Percentiles rank a stretch among this genome's conserved stretches.
These are phyloP conservation scores for Fusarium lyarnte DNA, from an alignment of 2,329 filamentous ascomycete genomes.

Conservation along the genomic window DNA sequence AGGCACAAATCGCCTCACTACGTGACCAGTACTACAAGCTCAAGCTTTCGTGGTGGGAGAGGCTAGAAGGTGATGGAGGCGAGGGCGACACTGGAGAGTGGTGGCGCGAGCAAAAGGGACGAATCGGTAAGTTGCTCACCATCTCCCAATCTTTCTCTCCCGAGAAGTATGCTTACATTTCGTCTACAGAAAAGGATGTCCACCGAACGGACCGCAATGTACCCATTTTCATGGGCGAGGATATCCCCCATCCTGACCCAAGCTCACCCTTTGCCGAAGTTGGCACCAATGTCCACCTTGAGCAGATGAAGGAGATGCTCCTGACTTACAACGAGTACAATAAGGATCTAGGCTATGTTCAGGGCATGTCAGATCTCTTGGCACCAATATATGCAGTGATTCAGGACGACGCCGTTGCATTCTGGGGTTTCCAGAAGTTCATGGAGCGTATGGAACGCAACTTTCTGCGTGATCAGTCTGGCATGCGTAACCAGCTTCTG, in stretches of 20 bases:
- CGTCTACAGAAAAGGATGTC: constrained; percentile 88
- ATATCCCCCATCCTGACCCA: constrained; percentile 95
- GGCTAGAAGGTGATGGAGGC: constrained; percentile 82
- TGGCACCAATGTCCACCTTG: constrained; percentile 96
- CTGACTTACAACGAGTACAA: constrained; percentile 99
- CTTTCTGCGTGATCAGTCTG: constrained; percentile 93
- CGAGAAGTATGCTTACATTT: constrained; percentile 23
- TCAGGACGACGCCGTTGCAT: constrained; percentile 96
- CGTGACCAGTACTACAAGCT: constrained; percentile 93
- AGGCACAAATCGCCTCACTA: constrained; percentile 82
- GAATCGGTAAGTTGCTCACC: constrained; percentile 78
- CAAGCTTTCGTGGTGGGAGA: constrained; percentile 97
- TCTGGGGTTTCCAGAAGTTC: constrained; percentile 95
- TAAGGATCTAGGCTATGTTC: constrained; percentile 92
- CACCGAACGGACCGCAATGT: constrained; percentile 96
- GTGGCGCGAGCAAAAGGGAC: constrained; percentile 93
- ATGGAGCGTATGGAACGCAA: constrained; percentile 99
- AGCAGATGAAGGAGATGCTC: constrained; percentile 99
- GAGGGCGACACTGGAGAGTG: constrained; percentile 87
- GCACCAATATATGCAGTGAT: constrained; percentile 96
- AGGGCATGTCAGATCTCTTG: constrained; percentile 97
- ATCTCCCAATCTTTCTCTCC: constrained; percentile 14
- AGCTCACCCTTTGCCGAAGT: constrained; percentile 92
- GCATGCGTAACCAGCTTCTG: constrained; percentile 91
- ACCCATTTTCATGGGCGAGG: constrained; percentile 94